A percentile compares a stretch with the other conserved stretches of the same genome.
Evolutionary conservation across 257 asterid genomes (phyloP).

Genomic region (Lithospermum erythrorhizon): DNA sequence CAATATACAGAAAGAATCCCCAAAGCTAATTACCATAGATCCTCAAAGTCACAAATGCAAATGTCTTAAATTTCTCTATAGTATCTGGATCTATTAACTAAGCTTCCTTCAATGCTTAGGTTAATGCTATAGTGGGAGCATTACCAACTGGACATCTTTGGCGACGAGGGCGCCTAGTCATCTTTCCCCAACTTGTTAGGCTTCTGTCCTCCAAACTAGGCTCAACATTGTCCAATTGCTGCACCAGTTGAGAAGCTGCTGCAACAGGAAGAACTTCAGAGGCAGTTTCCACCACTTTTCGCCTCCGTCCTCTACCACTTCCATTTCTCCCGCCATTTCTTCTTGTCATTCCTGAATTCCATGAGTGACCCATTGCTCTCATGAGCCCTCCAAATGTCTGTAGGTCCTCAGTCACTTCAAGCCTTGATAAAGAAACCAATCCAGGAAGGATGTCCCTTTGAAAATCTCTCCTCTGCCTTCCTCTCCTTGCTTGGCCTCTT

Average conservation of each 20-base stretch:
- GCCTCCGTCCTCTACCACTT: conserved; percentile 54
- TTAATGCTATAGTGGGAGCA: conserved; percentile 38
- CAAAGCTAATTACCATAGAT: conserved; percentile 23
- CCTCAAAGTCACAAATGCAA: conserved; percentile 8
- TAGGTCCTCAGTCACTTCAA: conserved; percentile 87
- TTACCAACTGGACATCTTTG: conserved; percentile 79
- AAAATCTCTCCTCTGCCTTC: conserved; percentile 87
- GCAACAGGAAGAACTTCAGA: conserved; percentile 8
- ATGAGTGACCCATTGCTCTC: conserved; percentile 81
- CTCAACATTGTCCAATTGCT: conserved; percentile 42
- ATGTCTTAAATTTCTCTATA: conserved; percentile 21
- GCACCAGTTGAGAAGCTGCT: conserved; percentile 26
- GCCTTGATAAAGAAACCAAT: conserved; percentile 60
- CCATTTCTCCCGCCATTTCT: conserved; percentile 57
- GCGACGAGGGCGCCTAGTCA: conserved; percentile 86
- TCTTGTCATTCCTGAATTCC: conserved; percentile 60
- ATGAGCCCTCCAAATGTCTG: conserved; percentile 86
- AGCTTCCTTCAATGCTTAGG: conserved; percentile 28
- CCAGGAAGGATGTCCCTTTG: conserved; percentile 96
- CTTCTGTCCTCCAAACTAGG: conserved; percentile 67
- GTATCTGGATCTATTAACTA: conserved; percentile 15
- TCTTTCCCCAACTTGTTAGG: conserved; percentile 97
- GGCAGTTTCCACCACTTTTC: conserved; percentile 39
- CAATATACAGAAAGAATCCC: conserved; percentile 53
- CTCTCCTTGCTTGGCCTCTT: conserved; percentile 89